phyloP scores from a whole-genome alignment of 176 grass and related monocot genomes.

The Triticum turgidum region DNA sequence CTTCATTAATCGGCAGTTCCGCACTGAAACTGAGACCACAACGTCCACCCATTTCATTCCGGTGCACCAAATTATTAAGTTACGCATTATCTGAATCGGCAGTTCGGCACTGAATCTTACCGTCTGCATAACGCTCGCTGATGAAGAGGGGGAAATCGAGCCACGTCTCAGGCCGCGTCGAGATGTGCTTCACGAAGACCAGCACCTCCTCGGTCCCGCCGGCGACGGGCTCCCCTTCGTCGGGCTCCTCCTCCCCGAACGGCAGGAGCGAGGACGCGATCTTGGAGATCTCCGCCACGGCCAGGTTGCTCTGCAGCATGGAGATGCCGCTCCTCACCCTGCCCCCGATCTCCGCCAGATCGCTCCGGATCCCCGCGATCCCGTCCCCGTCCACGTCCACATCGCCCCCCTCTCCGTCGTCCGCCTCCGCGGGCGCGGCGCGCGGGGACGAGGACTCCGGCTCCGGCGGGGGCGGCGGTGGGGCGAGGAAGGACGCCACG shows the following conservation, averaged over 20 bases:
- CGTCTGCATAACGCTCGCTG: conserved; percentile 47
- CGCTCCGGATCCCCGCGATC: conserved; percentile 62
- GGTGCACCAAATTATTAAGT: neutral
- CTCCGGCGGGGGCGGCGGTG: neutral
- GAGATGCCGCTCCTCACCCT: conserved; percentile 73
- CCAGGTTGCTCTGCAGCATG: conserved; percentile 53
- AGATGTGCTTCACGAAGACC: conserved; percentile 63
- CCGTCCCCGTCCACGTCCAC: conserved; percentile 22
- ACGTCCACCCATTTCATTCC: neutral
- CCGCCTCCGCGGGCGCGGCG: neutral
- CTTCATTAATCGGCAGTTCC: neutral
- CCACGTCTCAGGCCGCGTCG: conserved; percentile 66
- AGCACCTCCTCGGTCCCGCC: conserved; percentile 63
- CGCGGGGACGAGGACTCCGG: conserved; percentile 12
- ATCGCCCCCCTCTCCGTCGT: neutral
- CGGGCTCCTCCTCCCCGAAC: conserved; percentile 54
- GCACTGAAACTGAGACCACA: neutral
- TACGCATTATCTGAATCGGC: neutral
- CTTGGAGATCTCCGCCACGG: conserved; percentile 76
- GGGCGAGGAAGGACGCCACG: conserved; percentile 71
- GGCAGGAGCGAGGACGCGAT: conserved; percentile 75
- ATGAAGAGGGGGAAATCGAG: conserved; percentile 64
- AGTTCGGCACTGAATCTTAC: conserved; percentile 19
- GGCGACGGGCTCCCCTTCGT: conserved; percentile 37
- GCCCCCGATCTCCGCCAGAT: conserved; percentile 72